Evolutionary conservation across 306 rosid genomes (phyloP), one percentile per base, ranked within the genome.

Genomic region (Trifolium repens): DNA sequence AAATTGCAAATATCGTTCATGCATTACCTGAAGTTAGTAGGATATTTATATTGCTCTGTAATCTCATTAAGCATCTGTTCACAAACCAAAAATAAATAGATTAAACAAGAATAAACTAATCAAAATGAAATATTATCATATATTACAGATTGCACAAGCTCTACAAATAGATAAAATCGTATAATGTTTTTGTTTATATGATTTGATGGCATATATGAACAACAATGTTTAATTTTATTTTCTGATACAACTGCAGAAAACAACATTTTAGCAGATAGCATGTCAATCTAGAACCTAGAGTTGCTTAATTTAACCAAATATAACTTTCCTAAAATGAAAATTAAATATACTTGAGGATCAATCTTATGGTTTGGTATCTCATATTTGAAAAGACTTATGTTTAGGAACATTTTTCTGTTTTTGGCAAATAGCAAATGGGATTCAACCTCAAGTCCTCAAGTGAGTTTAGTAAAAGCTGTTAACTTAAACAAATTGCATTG

Each of bases 11-110:
- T 34, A 43, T 60, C 53, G 59, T 58, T 47, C 62, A 63, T 54
- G 71, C 32, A 80, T 80, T 71, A 81, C 85, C 90, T 78, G 83
- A 58, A 85, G 77, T 79, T 72, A 84, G 76, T 54, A 78, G 72
- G 76, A 67, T 61, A 67, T 46, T 42, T 72, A 54, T 79, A 65
- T 39, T 37, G 75, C 78, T 35, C 43, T 3, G 64, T 43, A 37
- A 39, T 54, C 52, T 67, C 67, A 57, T 85, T 73, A 80, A 59
- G 80, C 82, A 79, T 83, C 93, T 89, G 93, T 76, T 63, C 63
- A 55, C 53, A 76, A 49, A 57, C 30, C 15, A 70, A 77, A 81
- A 54, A 72, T 8, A 34, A n/a, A 44, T 4, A 46, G 43, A 71
- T 72, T 46, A 74, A 59, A 53, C 26, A 62, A 40, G 65, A 73